A percentile compares a stretch with the other conserved stretches of the same genome.
Evolutionary conservation across 2,329 filamentous ascomycete species (phyloP).

Genomic region (Aureobasidium sp.): DNA sequence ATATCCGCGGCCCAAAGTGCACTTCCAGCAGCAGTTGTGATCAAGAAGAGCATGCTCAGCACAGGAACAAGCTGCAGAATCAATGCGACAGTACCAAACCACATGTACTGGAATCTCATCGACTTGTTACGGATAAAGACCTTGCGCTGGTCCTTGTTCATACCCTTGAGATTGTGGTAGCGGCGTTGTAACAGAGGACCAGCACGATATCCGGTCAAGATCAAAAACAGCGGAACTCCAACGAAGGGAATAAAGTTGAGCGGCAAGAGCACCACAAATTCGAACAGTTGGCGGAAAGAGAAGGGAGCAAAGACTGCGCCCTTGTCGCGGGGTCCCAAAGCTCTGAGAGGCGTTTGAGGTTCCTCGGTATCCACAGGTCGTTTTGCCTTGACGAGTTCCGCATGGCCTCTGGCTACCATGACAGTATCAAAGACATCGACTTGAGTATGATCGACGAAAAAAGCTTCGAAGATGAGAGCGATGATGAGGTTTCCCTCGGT

Average conservation of each 20-base stretch:
- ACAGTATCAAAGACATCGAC: constrained; percentile 77
- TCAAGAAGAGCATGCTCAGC: constrained; percentile 86
- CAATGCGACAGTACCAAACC: constrained; percentile 69
- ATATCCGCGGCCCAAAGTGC: constrained; percentile 80
- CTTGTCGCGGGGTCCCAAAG: constrained; percentile 73
- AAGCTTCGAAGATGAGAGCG: constrained; percentile 48
- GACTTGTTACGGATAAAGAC: constrained; percentile 56
- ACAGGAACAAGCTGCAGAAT: constrained; percentile 76
- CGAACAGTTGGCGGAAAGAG: constrained; percentile 81
- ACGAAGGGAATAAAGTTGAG: constrained; percentile 82
- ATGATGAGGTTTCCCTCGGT: constrained; percentile 57
- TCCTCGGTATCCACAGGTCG: constrained; percentile 64
- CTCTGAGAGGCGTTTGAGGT: constrained; percentile 65
- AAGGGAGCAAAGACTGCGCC: constrained; percentile 79
- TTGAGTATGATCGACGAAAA: constrained; percentile 62
- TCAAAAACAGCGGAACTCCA: constrained; percentile 76
- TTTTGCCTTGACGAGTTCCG: constrained; percentile 55
- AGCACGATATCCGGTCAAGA: constrained; percentile 78
- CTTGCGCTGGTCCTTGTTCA: constrained; percentile 67
- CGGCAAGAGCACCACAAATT: constrained; percentile 61
- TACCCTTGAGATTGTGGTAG: constrained; percentile 74
- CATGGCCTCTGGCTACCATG: constrained; percentile 66
- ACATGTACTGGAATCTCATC: constrained; percentile 76
- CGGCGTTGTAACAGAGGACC: constrained; percentile 87
- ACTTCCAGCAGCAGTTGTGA: constrained; percentile 78